Base-by-base conservation (phyloP, 768 basidiomycete genomes). In the Russula earlei region DNA sequence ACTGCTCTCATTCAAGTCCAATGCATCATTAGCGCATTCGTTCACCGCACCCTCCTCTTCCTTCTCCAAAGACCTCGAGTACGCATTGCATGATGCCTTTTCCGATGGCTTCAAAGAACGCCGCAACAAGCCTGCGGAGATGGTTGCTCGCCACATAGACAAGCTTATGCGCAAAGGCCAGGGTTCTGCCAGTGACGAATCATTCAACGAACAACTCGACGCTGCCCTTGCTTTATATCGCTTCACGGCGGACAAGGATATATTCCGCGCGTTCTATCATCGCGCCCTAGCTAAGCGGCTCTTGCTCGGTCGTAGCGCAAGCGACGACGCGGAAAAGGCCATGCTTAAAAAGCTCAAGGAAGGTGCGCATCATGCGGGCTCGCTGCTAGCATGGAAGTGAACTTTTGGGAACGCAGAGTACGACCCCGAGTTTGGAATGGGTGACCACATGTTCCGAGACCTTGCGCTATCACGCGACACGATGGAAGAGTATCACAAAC, bases 391-490 rank as follows among this genome's bases (percentile, higher is more conserved):
- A 27, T 3, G 15, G 15, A 15, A 37, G 7, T 12, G n/a, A 36
- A 1, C 5, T 37, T 14, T 19, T 25, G 27, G 43, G 41, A 45
- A 5, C 24, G 44, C 64, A 95, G 95, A 86, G 50, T 95, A 94
- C 64, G 96, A 98, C 67, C 87, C 93, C 11, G 93, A 95, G 58
- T 98, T 98, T 65, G 88, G 86, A 8, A 87, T 87, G 72, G 91
- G 92, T 48, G 90, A 92, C 63, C 83, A 91, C 38, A 95, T 98
- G 95, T 95, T 97, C 74, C 92, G 84, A 58, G 93, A 95, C 65
- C 72, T 95, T 3, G 79, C 81, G 0, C 72, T 91, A 17, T 94
- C 91, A 1, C 70, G 81, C 49, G 91, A 94, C 54, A 66, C 81
- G 20, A 80, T 91, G 77, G 66, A 68, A 0, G 85, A 85, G 58